Conservation (phyloP, 106 monocot genomes). For the Acanthochlamys bracteata region DNA sequence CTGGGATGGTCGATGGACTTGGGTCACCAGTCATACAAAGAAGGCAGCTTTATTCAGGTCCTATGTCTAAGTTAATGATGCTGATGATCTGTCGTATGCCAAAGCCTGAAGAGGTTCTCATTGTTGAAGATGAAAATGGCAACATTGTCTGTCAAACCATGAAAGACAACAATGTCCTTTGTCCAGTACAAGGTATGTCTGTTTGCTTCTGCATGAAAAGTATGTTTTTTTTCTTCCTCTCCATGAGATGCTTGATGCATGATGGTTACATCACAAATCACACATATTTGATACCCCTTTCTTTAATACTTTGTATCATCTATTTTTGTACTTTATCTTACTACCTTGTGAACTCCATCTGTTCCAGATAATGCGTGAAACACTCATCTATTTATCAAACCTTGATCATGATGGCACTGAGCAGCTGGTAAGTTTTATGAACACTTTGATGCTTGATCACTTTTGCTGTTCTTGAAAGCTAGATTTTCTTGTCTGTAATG, state of each 20-base stretch:
- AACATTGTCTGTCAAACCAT: constrained; percentile 98
- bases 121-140: constrained; percentile 99
- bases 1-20: constrained; percentile 83
- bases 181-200: constrained; percentile 89
- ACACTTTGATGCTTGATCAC: not conserved
- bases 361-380: constrained; percentile 96
- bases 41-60: constrained; percentile 70
- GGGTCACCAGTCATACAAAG: constrained; percentile 61
- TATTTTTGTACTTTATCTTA: no score
- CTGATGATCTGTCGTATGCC: constrained; percentile 99
- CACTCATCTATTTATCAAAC: constrained; percentile 88
- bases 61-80: constrained; percentile 86
- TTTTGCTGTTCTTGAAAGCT: no score
- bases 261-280: no score
- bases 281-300: no score
- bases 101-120: constrained; percentile 96
- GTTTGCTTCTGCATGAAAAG: not conserved
- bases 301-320: no score
- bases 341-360: not conserved
- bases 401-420: constrained; percentile 98
- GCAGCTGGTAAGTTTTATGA: constrained; percentile 54
- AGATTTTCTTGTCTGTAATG: no score
- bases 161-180: constrained; percentile 98
- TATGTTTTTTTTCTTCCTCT: not conserved
- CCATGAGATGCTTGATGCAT: no score